Base-by-base conservation (phyloP, 495 filamentous ascomycete species). In the Neurospora sp. region DNA sequence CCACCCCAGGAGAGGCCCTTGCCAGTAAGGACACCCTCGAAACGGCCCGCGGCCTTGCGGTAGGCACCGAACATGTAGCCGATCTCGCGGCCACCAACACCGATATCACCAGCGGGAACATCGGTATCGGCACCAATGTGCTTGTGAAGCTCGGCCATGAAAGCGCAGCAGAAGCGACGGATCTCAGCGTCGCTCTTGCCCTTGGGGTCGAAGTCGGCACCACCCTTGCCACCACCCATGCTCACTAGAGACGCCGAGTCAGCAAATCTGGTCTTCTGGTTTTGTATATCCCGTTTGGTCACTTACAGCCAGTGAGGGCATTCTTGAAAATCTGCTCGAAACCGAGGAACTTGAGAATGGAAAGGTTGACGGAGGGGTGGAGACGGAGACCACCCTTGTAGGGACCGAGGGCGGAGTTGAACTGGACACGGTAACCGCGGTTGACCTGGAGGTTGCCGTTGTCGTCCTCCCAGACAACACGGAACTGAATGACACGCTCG, bases 241-340 rank as follows among this genome's bases (percentile, higher is more conserved):
- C 89, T 96, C 81, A 98, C 93, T 94, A 71, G 14, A 44, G 31
- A 38, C 42, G 39, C 75, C 31, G 40, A 74, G 79, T 81, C 14
- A 83, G 80, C 74, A 39, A 70, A 45, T 37, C 10, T 16, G 45
- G 41, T 59, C 14, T 31, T 65, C 37, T 40, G 22, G 38, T 71
- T 39, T 22, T n/a, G 40, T 20, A n/a, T 20, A 68, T 8, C 44
- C 18, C 9, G 18, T 44, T 18, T 48, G 35, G 68, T 53, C 22
- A 92, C 93, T 88, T 85, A 95, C 93, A 84, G 76, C 96, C 96
- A 74, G 96, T 98, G 78, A 99, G 86, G 75, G 96, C 96, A 94
- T 99, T 99, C 91, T 99, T 99, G 88, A 99, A 98, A 85, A 93
- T 96, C 88, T 99, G 96, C 91, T 99, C 96, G 82, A 98, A 98